Conservation (phyloP, 208 protist species). For the Kentomonas sorsogonicus region DNA sequence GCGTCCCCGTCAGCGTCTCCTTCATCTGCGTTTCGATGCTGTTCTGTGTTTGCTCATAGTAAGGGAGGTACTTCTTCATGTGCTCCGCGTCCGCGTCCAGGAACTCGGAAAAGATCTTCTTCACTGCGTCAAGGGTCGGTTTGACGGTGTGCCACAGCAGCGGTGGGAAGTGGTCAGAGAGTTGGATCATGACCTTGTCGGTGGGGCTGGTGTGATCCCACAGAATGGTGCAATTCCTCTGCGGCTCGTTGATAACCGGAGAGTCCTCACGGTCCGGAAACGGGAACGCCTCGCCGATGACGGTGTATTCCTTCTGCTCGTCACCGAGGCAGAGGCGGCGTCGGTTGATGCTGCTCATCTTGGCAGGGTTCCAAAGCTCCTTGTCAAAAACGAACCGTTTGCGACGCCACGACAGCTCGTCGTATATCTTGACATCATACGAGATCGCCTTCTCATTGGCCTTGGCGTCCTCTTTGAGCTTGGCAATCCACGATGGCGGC, state of each 20-base stretch:
- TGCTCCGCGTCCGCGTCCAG: conserved; percentile 86
- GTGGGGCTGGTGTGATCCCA: conserved; percentile 89
- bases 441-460: conserved; percentile 62
- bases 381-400: conserved; percentile 78
- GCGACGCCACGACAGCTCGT: conserved; percentile 73
- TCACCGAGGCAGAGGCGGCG: conserved; percentile 73
- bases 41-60: conserved; percentile 85
- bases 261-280: conserved; percentile 89
- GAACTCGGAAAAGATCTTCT: conserved; percentile 85
- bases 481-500: conserved; percentile 58
- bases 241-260: conserved; percentile 86
- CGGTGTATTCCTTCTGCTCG: conserved; percentile 82
- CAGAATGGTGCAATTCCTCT: conserved; percentile 62
- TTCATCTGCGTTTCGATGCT: conserved; percentile 65
- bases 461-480: conserved; percentile 69
- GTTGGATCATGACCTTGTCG: conserved; percentile 87
- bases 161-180: conserved; percentile 84
- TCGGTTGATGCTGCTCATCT: conserved; percentile 80
- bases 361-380: conserved; percentile 69
- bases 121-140: conserved; percentile 66
- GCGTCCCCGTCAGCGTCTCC: conserved; percentile 66
- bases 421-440: conserved; percentile 88
- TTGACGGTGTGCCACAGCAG: conserved; percentile 88
- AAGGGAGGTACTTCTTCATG: conserved; percentile 87
- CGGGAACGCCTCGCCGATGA: conserved; percentile 88